These are phyloP conservation scores for Bipolaris victoriae DNA, from an alignment of 2,329 filamentous ascomycete species.

Conservation along the genomic window DNA sequence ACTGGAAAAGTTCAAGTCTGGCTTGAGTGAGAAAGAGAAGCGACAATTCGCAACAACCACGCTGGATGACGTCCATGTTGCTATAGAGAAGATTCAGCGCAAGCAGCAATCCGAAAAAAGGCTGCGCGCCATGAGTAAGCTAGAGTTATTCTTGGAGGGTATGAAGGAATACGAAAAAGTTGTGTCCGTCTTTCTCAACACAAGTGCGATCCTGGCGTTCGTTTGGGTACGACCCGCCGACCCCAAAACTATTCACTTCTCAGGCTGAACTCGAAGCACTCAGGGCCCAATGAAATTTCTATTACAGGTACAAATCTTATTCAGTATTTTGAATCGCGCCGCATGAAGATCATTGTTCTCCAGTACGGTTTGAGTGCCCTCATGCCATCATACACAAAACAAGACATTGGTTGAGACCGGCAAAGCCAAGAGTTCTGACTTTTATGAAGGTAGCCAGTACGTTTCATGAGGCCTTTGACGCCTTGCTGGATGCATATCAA, in stretches of 20 bases:
- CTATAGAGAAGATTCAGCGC: slow-evolving; percentile 35
- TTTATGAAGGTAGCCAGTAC: slow-evolving; percentile 36
- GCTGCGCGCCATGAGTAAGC: slow-evolving; percentile 35
- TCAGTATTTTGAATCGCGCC: neutral
- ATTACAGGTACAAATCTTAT: slow-evolving; percentile 29
- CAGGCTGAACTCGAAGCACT: neutral
- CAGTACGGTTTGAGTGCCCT: neutral
- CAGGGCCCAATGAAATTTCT: slow-evolving; percentile 48
- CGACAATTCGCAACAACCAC: slow-evolving; percentile 20
- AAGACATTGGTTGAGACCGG: neutral
- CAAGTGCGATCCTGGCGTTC: slow-evolving; percentile 41
- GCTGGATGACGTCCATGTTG: slow-evolving; percentile 24
- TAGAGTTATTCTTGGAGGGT: slow-evolving; percentile 31
- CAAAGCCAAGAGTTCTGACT: neutral
- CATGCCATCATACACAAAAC: neutral
- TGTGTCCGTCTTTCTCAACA: slow-evolving; percentile 46
- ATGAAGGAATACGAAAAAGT: slow-evolving; percentile 49
- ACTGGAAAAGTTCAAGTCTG: slow-evolving; percentile 14
- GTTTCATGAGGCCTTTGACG: slow-evolving; percentile 46
- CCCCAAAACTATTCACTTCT: neutral
- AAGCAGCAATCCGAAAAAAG: slow-evolving; percentile 29
- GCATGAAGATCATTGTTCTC: neutral
- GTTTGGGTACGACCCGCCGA: slow-evolving; percentile 20
- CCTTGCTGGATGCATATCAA: slow-evolving; percentile 48
- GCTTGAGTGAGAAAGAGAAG: slow-evolving; percentile 13